These are phyloP conservation scores for Pseudopithomyces chartarum DNA, from an alignment of 2,329 filamentous ascomycete species.

Conservation along the genomic window DNA sequence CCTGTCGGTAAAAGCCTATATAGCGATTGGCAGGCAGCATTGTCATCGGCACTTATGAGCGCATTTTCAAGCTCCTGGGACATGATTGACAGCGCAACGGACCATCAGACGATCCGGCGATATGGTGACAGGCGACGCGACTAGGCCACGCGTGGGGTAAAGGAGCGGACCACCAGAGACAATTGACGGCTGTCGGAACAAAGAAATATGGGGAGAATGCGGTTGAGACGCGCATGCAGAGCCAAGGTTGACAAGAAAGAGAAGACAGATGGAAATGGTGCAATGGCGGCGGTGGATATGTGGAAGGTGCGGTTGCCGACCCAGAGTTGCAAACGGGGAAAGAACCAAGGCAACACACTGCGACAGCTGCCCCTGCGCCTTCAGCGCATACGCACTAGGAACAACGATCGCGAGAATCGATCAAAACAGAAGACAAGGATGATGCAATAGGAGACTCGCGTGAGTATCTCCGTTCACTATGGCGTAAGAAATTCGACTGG, in stretches of 20 bases:
- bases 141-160: not conserved
- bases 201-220: not conserved
- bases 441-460: conserved; percentile 1
- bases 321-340: conserved; percentile 4
- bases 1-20: conserved; percentile 20
- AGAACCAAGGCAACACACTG: not conserved
- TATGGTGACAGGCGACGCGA: not conserved
- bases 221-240: not conserved
- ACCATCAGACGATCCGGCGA: not conserved
- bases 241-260: not conserved
- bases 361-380: not conserved
- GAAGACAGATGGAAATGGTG: not conserved
- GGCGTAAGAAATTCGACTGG: not conserved
- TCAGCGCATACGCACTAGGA: not conserved
- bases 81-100: conserved; percentile 1
- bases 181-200: not conserved
- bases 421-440: not conserved
- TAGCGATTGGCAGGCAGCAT: conserved; percentile 23
- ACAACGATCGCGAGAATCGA: not conserved
- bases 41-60: conserved; percentile 26
- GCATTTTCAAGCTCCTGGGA: conserved; percentile 22
- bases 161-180: not conserved
- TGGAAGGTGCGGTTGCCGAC: conserved; percentile 1
- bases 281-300: not conserved
- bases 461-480: not conserved